Base-by-base conservation (phyloP, 192 early-diverging fungal genomes). In the Entomortierella chlamydospora region DNA sequence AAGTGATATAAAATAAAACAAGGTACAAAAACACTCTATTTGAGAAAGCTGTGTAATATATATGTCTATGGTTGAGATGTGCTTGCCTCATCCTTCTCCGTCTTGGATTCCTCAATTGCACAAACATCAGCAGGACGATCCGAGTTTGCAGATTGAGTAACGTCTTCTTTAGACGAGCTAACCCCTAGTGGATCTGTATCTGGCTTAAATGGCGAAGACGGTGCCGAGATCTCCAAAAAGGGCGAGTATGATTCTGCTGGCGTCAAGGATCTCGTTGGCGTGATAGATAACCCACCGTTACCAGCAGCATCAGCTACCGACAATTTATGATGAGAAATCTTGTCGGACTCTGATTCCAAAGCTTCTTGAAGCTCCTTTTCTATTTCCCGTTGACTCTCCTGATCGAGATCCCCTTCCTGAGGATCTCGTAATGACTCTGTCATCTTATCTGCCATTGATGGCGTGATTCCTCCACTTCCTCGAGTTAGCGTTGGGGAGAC, bases 361-460 rank as follows among this genome's bases (percentile, higher is more conserved):
- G 76, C 76, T 26, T 79, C 76, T 34, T 61, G 57, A 6, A 79
- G 22, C 28, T 79, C 76, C 57, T 79, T 70, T 43, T 79, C 76
- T 11, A 79, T 65, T 26, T 61, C 74, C 12, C 68, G 51, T 18
- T 63, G 67, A 52, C 66, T 63, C 20, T 77, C 65, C 29, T 41
- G 56, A 23, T 57, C 55, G 5, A 51, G 43, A 54, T 51, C 45
- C 13, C 26, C 23, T 13, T 54, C 5, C 5, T 5, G 7, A 7
- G 18, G 52, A 54, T 54, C 25, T 28, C 25, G 52, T 7, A 33
- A 28, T 33, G 25, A 28, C 47, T 0, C 0, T 17, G 34, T 18
- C 37, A 50, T 53, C 2, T 28, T n/a, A 13, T 68, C 59, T 47
- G 45, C 12, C 15, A 15, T 4, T 47, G 45, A 5, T 47, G n/a